Base-by-base conservation (phyloP, 371 early-diverging fungal genomes). In the Saksenaea vasiformis region DNA sequence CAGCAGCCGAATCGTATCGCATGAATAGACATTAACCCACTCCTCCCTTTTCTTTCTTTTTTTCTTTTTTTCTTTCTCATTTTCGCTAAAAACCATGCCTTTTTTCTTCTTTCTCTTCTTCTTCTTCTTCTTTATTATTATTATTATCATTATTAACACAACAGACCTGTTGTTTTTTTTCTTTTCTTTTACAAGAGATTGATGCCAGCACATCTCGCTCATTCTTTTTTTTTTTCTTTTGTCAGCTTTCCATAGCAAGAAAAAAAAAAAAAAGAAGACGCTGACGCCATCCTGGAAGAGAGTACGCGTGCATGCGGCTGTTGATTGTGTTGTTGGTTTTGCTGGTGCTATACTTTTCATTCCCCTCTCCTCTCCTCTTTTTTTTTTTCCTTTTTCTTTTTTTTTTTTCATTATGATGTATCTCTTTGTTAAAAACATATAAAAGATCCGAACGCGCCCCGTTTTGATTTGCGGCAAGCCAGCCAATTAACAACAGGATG, bases 1-100 rank as follows among this genome's bases (percentile, higher is more conserved):
- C 70, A 17, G 70, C 70, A 19, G 70, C 70, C 8, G 70, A 65
- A 47, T 70, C 70, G 10, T 70, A 70, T 53, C 66, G 70, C 22
- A 68, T 56, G 51, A 47, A 60, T 67, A 67, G 67, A 67, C 67
- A 62, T 62, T 67, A 58, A 67, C 58, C 56, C 28, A 2, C 13
- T 39, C 19, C 44, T 38, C 66, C 36, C 56, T 35, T 55, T 55
- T 55, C 27, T 38, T 38, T 38, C n/a, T n/a, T n/a, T n/a, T n/a
- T n/a, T n/a, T n/a, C n/a, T n/a, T n/a, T n/a, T n/a, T n/a, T n/a
- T n/a, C n/a, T n/a, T n/a, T n/a, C n/a, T n/a, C n/a, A n/a, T n/a
- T n/a, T n/a, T n/a, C n/a, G n/a, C n/a, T n/a, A n/a, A n/a, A n/a
- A n/a, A n/a, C n/a, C n/a, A n/a, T n/a, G n/a, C n/a, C n/a, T n/a